A percentile compares a stretch with the other conserved stretches of the same genome.
Evolutionary conservation across 2,329 filamentous ascomycete species (phyloP).

Genomic region (Nigrospora sphaerica): DNA sequence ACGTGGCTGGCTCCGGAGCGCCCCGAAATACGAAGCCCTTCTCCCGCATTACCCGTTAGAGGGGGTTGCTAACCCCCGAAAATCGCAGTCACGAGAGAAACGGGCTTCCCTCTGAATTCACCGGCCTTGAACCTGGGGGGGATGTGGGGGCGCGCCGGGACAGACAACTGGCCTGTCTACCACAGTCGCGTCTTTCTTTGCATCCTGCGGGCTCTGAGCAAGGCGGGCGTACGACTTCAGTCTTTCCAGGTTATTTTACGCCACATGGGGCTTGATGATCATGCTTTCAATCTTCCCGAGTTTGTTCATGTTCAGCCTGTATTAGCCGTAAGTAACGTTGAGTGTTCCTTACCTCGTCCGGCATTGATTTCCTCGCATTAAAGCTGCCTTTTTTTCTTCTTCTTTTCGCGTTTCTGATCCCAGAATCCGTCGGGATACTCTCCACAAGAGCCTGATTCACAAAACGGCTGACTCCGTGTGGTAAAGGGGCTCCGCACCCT

Average conservation of each 20-base stretch:
- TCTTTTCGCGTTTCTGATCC: too few species aligned
- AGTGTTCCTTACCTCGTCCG: slow-evolving; percentile 34
- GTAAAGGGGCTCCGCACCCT: background rate
- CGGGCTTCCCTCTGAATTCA: too few species aligned
- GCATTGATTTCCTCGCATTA: background rate
- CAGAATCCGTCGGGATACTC: too few species aligned
- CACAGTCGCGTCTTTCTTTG: slow-evolving; percentile 28
- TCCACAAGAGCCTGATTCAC: background rate
- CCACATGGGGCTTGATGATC: slow-evolving; percentile 23
- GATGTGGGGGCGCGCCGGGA: slow-evolving; percentile 1
- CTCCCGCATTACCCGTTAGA: too few species aligned
- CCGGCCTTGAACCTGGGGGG: background rate
- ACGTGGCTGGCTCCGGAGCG: too few species aligned
- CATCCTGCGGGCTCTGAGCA: slow-evolving; percentile 34
- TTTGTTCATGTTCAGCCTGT: slow-evolving; percentile 31
- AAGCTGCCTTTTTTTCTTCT: too few species aligned
- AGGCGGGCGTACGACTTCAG: slow-evolving; percentile 26
- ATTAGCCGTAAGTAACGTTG: slow-evolving; percentile 29
- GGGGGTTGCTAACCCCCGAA: too few species aligned
- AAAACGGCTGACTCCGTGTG: too few species aligned
- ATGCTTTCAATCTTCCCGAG: slow-evolving; percentile 38
- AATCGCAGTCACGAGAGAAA: too few species aligned
- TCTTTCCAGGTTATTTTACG: slow-evolving; percentile 42
- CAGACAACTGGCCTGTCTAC: slow-evolving; percentile 10
- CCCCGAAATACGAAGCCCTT: too few species aligned